Base-by-base conservation (phyloP, 2,329 filamentous ascomycete genomes). In the Aphanoascus verrucosus region DNA sequence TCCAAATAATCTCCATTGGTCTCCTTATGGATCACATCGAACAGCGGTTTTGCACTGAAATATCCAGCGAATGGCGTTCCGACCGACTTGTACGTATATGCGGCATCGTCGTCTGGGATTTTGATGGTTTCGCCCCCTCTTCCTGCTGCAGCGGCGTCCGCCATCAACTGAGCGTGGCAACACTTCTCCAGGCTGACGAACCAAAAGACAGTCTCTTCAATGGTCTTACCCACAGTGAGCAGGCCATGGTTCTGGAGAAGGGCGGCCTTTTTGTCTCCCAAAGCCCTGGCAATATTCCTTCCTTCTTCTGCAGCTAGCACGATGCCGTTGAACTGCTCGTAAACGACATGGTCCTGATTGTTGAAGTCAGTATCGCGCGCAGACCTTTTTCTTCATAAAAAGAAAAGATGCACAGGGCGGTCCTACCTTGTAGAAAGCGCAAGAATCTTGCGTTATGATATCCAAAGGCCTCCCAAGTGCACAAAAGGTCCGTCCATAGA, bases 1-100 rank as follows among this genome's bases (percentile, higher is more conserved):
- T 74, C 63, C 58, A 82, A 61, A 64, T 82, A 81, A 9, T 77
- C 76, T 1, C 77, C 78, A 19, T 70, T 70, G 2, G 76, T 78
- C 69, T 84, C 79, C 63, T 77, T 76, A 61, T 83, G 77, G 57
- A 85, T 78, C 40, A 86, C 69, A 70, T 87, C 84, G 69, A 88
- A 88, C 58, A 83, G 60, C 14, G 85, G 84, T 70, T 82, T 83
- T 5, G 82, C 85, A 60, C 77, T 81, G 63, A 88, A 89, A 74
- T 79, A 88, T 0, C 85, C 85, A 0, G 80, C 82, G 34, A 65
- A 62, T 14, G 77, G 73, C 0, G 73, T 77, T 0, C 85, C 85
- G 2, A 88, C 72, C 0, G 79, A 76, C 67, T 83, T 80, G 61
- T 79, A 82, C 0, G 85, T 88, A 61, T 78, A 85, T 14, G 65